phyloP scores from a whole-genome alignment of 441 rosid genomes.

The Cnidoscolus chayamansa region DNA sequence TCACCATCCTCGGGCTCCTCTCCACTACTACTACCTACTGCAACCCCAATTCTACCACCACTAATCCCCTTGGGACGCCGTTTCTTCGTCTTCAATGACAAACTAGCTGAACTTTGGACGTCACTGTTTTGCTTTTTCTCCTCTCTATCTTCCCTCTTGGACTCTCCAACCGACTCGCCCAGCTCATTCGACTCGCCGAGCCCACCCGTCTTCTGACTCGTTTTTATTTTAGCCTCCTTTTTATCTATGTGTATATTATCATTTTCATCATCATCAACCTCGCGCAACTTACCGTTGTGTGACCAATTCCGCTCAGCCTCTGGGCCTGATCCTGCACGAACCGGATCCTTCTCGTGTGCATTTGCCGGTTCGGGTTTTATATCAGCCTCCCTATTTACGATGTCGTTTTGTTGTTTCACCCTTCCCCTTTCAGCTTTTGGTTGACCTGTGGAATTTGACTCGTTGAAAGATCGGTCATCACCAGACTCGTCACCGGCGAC shows the following conservation, averaged over 20 bases:
- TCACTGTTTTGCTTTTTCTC: constrained; percentile 37
- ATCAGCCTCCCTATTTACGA: constrained; percentile 11
- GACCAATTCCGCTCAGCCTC: constrained; percentile 29
- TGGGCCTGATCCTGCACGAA: constrained; percentile 23
- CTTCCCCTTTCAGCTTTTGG: constrained; percentile 33
- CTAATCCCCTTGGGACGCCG: constrained; percentile 21
- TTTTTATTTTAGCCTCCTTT: constrained; percentile 9
- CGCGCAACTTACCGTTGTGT: constrained; percentile 27
- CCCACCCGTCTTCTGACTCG: constrained; percentile 17
- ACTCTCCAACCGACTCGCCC: constrained; percentile 34
- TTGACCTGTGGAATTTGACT: constrained; percentile 49
- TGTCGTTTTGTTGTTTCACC: constrained; percentile 31
- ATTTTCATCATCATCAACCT: constrained; percentile 12
- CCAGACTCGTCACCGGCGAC: constrained; percentile 31
- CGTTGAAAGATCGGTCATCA: constrained; percentile 46
- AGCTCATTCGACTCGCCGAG: constrained; percentile 28
- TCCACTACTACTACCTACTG: constrained; percentile 30
- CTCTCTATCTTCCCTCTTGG: constrained; percentile 33
- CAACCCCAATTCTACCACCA: constrained; percentile 3
- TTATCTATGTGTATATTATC: constrained; percentile 3
- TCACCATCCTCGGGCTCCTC: constrained; percentile 43
- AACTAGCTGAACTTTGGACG: constrained; percentile 46
- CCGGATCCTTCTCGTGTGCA: constrained; percentile 21
- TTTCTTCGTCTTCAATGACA: constrained; percentile 35
- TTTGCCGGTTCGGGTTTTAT: constrained; percentile 28